Evolutionary conservation across 371 early-diverging fungal genomes (phyloP).

Genomic region (Apophysomyces ossiformis): DNA sequence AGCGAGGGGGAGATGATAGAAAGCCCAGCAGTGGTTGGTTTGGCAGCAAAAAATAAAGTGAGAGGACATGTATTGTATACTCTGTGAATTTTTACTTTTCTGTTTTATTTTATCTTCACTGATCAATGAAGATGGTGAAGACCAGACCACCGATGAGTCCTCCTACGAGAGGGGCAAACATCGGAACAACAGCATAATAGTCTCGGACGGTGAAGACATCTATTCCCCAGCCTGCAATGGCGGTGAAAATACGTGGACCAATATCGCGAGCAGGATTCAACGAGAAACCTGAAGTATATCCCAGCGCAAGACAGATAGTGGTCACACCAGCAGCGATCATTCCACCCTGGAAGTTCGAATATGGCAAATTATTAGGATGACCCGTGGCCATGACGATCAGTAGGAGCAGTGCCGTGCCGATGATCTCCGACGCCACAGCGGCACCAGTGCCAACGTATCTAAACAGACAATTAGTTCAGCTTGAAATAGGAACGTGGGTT

Average conservation of each 20-base stretch:
- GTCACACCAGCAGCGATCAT: conserved; percentile 65
- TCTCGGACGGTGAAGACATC: conserved; percentile 67
- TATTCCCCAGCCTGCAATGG: conserved; percentile 70
- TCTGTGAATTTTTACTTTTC: background rate
- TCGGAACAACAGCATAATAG: conserved; percentile 80
- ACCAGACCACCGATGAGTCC: conserved; percentile 69
- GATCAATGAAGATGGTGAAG: conserved; percentile 67
- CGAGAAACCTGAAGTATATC: conserved; percentile 78
- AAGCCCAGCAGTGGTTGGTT: conserved; percentile 42
- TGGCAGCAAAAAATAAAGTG: conserved; percentile 31
- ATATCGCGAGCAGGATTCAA: conserved; percentile 92
- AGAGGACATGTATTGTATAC: no score
- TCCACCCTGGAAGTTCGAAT: conserved; percentile 62
- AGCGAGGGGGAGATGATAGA: conserved; percentile 44
- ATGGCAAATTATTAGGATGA: conserved; percentile 71
- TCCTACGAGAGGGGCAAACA: conserved; percentile 79
- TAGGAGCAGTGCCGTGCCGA: conserved; percentile 79
- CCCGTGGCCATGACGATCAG: conserved; percentile 74
- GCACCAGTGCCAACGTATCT: conserved; percentile 55
- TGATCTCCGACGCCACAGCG: conserved; percentile 76
- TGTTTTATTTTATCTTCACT: conserved; percentile 30
- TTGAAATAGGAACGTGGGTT: background rate
- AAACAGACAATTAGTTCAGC: background rate
- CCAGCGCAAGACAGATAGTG: conserved; percentile 51
- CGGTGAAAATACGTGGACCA: conserved; percentile 84